phyloP scores from a whole-genome alignment of 2,329 filamentous ascomycete species.

The Pyricularia pennisetigena region DNA sequence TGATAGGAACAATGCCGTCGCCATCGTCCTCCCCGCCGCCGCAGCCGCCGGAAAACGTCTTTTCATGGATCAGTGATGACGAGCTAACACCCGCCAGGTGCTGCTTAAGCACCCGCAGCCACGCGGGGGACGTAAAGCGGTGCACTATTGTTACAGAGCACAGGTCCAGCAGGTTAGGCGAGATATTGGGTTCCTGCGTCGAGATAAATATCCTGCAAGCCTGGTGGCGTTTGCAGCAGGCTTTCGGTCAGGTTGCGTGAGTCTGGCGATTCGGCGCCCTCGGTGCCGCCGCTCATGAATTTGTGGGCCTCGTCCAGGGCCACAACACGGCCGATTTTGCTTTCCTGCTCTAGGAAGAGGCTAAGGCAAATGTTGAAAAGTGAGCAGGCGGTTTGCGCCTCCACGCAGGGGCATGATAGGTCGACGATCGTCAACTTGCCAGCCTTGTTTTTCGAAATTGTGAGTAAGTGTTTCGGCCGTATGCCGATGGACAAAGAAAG shows the following conservation, averaged over 20 bases:
- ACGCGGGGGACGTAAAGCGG: conserved; percentile 43
- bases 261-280: too few relatives aligned
- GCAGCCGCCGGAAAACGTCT: conserved; percentile 7
- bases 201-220: conserved; percentile 61
- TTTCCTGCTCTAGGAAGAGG: conserved; percentile 50
- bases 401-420: conserved; percentile 62
- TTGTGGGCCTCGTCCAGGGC: too few relatives aligned
- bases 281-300: too few relatives aligned
- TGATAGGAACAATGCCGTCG: neutral
- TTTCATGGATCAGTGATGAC: conserved; percentile 11
- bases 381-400: conserved; percentile 54
- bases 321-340: too few relatives aligned
- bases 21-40: conserved; percentile 3
- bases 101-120: too few relatives aligned
- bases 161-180: conserved; percentile 57
- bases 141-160: conserved; percentile 68
- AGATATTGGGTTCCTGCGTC: conserved; percentile 69
- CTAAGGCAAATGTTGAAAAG: conserved; percentile 64
- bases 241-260: too few relatives aligned
- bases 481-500: neutral
- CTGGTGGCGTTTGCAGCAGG: too few relatives aligned
- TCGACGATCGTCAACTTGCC: conserved; percentile 38
- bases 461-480: neutral
- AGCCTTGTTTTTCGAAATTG: conserved; percentile 9
- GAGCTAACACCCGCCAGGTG: conserved; percentile 18